Percentiles rank a stretch among this genome's conserved stretches.
Conservation (phyloP, 768 basidiomycete species). For the Trametes cinnabarina region DNA sequence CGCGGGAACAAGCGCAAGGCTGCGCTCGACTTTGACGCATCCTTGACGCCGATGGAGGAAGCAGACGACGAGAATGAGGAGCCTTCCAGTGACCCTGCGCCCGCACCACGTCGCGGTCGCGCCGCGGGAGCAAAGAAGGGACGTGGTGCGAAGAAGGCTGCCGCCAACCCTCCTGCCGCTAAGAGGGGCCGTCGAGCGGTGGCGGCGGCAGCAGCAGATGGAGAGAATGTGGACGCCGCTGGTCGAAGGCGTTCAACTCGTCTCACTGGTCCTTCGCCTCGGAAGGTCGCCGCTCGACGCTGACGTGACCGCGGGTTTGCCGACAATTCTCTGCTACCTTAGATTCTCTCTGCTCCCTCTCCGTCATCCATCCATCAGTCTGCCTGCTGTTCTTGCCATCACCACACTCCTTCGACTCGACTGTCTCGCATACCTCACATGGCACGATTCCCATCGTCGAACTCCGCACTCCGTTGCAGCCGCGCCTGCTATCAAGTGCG, state of each 20-base stretch:
- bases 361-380: too few species aligned
- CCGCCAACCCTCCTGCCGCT: background rate
- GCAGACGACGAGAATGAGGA: slow-evolving; percentile 20
- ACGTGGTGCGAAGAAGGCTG: slow-evolving; percentile 1
- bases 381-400: background rate
- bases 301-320: background rate
- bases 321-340: background rate
- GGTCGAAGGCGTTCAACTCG: slow-evolving; percentile 10
- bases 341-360: background rate
- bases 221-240: background rate
- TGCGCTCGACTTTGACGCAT: slow-evolving; percentile 27
- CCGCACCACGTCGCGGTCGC: background rate
- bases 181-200: background rate
- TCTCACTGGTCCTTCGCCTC: slow-evolving; percentile 1
- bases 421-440: background rate
- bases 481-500: slow-evolving; percentile 7
- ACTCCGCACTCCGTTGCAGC: background rate
- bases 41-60: slow-evolving; percentile 23
- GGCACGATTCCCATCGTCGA: background rate
- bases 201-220: background rate
- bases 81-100: background rate
- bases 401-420: slow-evolving; percentile 1
- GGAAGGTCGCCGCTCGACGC: slow-evolving; percentile 3
- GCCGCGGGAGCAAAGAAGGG: slow-evolving; percentile 3
- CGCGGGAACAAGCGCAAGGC: slow-evolving; percentile 34